These are phyloP conservation scores for Scutellaria minor DNA, from an alignment of 257 asterid genomes.

Conservation along the genomic window DNA sequence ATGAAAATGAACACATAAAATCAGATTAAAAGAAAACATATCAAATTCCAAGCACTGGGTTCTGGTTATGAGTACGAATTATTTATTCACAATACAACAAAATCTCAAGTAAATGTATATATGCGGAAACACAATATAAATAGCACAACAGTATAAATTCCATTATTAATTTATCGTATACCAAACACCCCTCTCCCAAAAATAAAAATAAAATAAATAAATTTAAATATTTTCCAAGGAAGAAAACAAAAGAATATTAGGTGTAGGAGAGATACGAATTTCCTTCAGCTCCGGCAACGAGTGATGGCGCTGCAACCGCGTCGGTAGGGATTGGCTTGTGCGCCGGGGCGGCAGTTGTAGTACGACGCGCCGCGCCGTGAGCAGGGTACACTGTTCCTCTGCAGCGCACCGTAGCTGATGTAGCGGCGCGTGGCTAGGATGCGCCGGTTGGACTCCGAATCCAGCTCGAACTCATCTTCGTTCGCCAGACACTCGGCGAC, in stretches of 20 bases:
- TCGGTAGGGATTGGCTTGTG: conserved; percentile 70
- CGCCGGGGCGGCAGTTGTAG: conserved; percentile 91
- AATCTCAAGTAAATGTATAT: conserved; percentile 15
- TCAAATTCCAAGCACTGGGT: not conserved
- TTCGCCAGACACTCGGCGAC: conserved; percentile 54
- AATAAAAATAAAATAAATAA: not conserved
- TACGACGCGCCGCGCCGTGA: conserved; percentile 83
- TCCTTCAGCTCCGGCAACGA: conserved; percentile 66
- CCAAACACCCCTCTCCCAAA: conserved; percentile 28
- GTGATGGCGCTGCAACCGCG: conserved; percentile 92
- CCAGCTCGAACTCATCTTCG: conserved; percentile 70
- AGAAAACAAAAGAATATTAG: conserved; percentile 17
- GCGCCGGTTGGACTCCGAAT: conserved; percentile 76
- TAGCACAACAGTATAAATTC: conserved; percentile 32
- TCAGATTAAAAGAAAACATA: not conserved
- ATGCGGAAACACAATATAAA: conserved; percentile 14
- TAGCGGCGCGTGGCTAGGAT: conserved; percentile 58
- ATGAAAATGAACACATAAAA: not conserved
- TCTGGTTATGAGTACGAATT: conserved; percentile 8
- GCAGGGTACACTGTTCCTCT: conserved; percentile 82
- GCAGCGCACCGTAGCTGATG: conserved; percentile 93
- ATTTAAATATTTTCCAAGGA: conserved; percentile 20
- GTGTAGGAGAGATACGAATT: conserved; percentile 2
- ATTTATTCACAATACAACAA: conserved; percentile 33
- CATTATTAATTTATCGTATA: conserved; percentile 32